Evolutionary conservation across 768 basidiomycete species (phyloP).

Genomic region (Asterophora lycoperdoides): DNA sequence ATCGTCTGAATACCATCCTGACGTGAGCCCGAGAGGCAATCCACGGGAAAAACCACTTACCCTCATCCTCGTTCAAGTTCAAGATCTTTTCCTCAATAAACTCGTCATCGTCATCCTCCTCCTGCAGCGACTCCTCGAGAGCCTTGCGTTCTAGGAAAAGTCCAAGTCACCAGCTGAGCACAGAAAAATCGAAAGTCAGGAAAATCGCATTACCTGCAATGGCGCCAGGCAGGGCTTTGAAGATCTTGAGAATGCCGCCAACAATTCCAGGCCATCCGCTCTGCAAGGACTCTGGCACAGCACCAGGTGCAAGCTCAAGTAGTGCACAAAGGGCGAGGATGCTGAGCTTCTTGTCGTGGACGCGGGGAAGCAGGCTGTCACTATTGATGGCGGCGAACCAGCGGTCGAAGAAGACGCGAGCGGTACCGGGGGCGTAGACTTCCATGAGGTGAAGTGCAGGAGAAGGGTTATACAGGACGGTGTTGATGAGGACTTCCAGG

Average conservation of each 20-base stretch:
- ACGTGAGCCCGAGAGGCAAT: slow-evolving; percentile 2
- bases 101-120: slow-evolving; percentile 40
- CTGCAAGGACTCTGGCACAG: slow-evolving; percentile 54
- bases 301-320: slow-evolving; percentile 60
- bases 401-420: slow-evolving; percentile 74
- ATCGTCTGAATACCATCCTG: slow-evolving; percentile 53
- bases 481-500: slow-evolving; percentile 79
- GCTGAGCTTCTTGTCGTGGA: slow-evolving; percentile 87
- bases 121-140: slow-evolving; percentile 46
- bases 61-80: slow-evolving; percentile 67
- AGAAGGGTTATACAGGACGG: slow-evolving; percentile 78
- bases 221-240: slow-evolving; percentile 76
- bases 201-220: slow-evolving; percentile 49
- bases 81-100: slow-evolving; percentile 50
- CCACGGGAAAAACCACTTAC: slow-evolving; percentile 25
- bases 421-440: slow-evolving; percentile 47
- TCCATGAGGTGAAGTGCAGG: slow-evolving; percentile 78
- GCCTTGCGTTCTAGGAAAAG: slow-evolving; percentile 51
- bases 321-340: slow-evolving; percentile 73
- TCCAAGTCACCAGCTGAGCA: neutral
- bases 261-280: slow-evolving; percentile 78
- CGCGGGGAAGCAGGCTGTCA: slow-evolving; percentile 62
- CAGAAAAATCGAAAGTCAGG: neutral
- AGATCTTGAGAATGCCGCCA: slow-evolving; percentile 62
- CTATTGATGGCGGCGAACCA: slow-evolving; percentile 78